Percentiles rank a stretch among this genome's conserved stretches.
phyloP scores from a whole-genome alignment of 176 grass and related monocot species.

The Stipa capillata region DNA sequence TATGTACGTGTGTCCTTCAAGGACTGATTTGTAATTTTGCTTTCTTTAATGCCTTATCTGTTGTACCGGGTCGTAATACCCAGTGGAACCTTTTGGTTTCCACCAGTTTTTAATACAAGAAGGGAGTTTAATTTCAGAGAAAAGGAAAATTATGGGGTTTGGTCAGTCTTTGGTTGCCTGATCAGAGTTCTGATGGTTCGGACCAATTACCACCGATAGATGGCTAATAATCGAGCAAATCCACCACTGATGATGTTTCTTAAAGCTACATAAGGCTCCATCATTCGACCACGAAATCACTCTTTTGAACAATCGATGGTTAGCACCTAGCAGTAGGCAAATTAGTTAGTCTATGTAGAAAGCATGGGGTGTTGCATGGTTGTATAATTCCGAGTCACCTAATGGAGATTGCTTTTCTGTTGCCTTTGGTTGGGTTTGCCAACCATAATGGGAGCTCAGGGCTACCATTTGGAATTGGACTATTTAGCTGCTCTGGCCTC shows the following conservation, averaged over 20 bases:
- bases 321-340: background rate
- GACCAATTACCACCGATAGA: background rate
- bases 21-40: too few relatives aligned
- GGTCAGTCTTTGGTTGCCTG: too few relatives aligned
- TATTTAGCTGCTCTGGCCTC: background rate
- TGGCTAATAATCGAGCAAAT: background rate
- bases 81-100: too few relatives aligned
- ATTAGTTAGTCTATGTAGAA: background rate
- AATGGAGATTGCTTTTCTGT: background rate
- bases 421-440: background rate
- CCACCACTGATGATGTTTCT: background rate
- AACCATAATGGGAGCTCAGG: background rate
- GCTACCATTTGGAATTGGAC: conserved; percentile 1
- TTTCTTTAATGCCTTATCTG: too few relatives aligned
- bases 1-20: too few relatives aligned
- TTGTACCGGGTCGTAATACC: too few relatives aligned
- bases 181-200: too few relatives aligned
- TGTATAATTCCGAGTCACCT: background rate
- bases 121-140: too few relatives aligned
- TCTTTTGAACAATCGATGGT: background rate
- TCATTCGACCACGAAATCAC: background rate
- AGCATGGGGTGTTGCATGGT: background rate
- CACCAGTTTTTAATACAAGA: too few relatives aligned
- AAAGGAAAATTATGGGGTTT: too few relatives aligned
- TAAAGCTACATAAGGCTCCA: background rate